Percentiles rank a stretch among this genome's conserved stretches.
These are phyloP conservation scores for Aureobasidium subglaciale DNA, from an alignment of 2,329 filamentous ascomycete species.

Conservation along the genomic window DNA sequence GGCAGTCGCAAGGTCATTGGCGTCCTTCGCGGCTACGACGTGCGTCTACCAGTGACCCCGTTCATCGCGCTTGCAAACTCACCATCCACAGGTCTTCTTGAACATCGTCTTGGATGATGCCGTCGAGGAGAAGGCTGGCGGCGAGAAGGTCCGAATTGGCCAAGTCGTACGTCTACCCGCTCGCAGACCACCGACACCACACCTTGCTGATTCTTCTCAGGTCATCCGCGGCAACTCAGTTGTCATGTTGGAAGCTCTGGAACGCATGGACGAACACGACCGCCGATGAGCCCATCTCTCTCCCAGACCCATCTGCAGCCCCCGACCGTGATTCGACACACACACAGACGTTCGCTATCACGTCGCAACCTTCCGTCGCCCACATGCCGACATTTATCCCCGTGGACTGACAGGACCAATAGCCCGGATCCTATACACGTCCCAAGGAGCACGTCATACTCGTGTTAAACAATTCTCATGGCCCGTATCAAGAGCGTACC, in stretches of 20 bases:
- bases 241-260: conserved; percentile 76
- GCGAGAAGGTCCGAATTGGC: conserved; percentile 82
- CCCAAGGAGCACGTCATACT: neutral
- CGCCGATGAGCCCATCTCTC: conserved; percentile 17
- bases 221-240: conserved; percentile 97
- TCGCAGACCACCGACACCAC: neutral
- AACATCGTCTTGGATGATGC: conserved; percentile 98
- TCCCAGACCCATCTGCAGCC: neutral
- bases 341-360: neutral
- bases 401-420: neutral
- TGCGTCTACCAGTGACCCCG: conserved; percentile 40
- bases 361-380: neutral
- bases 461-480: neutral
- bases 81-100: conserved; percentile 69
- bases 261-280: conserved; percentile 31
- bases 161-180: conserved; percentile 66
- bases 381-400: neutral
- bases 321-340: neutral
- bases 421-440: neutral
- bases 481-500: neutral
- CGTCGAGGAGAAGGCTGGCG: conserved; percentile 85
- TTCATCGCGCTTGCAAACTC: neutral
- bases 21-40: conserved; percentile 90
- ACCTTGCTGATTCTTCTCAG: conserved; percentile 35
- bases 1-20: conserved; percentile 96